phyloP scores from a whole-genome alignment of 2,329 filamentous ascomycete species.

The Aspergillus sp. region DNA sequence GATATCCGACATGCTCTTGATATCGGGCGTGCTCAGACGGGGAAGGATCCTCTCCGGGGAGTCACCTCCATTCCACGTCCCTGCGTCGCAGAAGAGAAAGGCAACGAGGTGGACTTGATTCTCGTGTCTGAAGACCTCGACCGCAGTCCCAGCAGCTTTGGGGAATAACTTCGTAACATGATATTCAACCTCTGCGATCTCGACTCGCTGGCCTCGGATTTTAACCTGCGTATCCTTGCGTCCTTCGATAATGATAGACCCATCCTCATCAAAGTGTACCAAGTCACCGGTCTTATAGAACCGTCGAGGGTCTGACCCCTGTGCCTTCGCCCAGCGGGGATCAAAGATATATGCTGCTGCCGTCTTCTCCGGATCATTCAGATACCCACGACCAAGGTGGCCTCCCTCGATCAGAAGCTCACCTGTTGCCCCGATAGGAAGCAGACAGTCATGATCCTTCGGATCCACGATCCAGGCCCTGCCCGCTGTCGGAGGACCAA shows the following conservation, averaged over 20 bases:
- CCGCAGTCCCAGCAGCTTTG: background rate
- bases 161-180: background rate
- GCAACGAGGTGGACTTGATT: background rate
- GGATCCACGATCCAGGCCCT: background rate
- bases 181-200: background rate
- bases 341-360: background rate
- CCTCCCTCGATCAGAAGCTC: background rate
- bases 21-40: background rate
- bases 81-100: background rate
- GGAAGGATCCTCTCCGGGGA: background rate
- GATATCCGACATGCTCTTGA: background rate
- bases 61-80: background rate
- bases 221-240: slow-evolving; percentile 10
- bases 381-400: background rate
- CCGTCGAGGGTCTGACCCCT: background rate
- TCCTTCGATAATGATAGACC: background rate
- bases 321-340: background rate
- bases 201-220: background rate
- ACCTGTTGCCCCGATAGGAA: background rate
- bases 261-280: background rate
- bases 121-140: background rate
- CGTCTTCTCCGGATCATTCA: background rate
- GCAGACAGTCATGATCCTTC: background rate
- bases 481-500: background rate
- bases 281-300: slow-evolving; percentile 1